Evolutionary conservation across 441 rosid species (phyloP).

Genomic region (Arabidopsis lyrata): DNA sequence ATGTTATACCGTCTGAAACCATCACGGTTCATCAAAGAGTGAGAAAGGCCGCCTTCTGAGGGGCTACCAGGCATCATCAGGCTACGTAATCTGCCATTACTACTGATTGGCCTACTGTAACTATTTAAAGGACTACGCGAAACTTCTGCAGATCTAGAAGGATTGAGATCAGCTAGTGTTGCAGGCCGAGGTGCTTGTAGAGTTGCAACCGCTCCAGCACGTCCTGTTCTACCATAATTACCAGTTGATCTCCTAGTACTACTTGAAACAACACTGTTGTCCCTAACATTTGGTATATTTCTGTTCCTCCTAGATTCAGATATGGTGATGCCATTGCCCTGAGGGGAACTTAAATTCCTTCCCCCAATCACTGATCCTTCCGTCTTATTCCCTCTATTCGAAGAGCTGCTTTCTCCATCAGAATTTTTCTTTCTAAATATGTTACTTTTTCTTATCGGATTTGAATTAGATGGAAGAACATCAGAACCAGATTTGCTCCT

Average conservation of each 20-base stretch:
- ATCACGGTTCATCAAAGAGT: constrained; percentile 56
- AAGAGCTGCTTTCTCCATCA: constrained; percentile 78
- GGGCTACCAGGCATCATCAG: constrained; percentile 59
- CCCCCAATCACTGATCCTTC: constrained; percentile 51
- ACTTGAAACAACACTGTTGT: constrained; percentile 60
- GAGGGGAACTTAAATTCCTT: constrained; percentile 47
- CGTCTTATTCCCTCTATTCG: constrained; percentile 60
- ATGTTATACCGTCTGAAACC: constrained; percentile 65
- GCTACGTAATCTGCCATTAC: constrained; percentile 47
- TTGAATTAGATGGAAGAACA: constrained; percentile 56
- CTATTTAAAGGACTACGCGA: constrained; percentile 41
- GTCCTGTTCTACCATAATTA: constrained; percentile 56
- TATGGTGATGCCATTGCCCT: constrained; percentile 57
- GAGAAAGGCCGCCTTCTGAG: constrained; percentile 52
- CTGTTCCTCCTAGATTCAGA: constrained; percentile 73
- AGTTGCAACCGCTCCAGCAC: constrained; percentile 45
- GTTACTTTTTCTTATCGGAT: constrained; percentile 50
- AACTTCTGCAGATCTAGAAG: constrained; percentile 46
- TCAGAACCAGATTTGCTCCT: constrained; percentile 63
- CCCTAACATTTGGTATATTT: constrained; percentile 54
- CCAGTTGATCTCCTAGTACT: constrained; percentile 64
- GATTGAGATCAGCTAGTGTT: constrained; percentile 49
- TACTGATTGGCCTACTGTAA: constrained; percentile 43
- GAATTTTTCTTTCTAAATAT: constrained; percentile 54
- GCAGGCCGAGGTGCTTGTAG: constrained; percentile 55